Base-by-base conservation (phyloP, 1,284 basidiomycete genomes). In the Cutaneotrichosporon cutaneum region DNA sequence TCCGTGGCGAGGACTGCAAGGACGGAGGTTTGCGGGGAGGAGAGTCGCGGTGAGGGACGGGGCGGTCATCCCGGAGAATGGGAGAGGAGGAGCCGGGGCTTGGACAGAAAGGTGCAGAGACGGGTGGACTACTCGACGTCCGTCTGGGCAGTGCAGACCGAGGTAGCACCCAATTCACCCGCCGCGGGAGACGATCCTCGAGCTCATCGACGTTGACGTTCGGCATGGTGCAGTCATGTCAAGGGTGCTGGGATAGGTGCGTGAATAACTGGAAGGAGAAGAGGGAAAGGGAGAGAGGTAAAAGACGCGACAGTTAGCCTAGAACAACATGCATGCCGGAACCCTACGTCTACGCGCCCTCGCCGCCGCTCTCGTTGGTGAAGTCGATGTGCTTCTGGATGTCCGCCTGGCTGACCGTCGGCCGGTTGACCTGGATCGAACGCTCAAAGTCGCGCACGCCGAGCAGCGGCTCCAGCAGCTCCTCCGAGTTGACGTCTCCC, bases 341-440 rank as follows among this genome's bases (percentile, higher is more conserved):
- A 50, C 16, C 22, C 48, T 18, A 42, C 6, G 9, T n/a, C 57
- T 58, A 58, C 33, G 36, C 36, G 35, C 57, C 57, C n/a, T 58
- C 57, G 33, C 57, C 61, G 50, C 83, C 83, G 56, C 80, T 78
- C 72, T 97, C 94, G 75, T 86, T 88, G 52, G 94, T 97, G 87
- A 96, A 99, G 47, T 90, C 86, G 13, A 94, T 88, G 75, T 98
- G 94, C 74, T 86, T 88, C 81, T 85, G 87, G 72, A 96, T 94
- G 82, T 99, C 95, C 16, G 88, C 85, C 65, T 87, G 86, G 1
- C 88, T 90, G 48, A 99, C 95, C 0, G 94, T 98, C 30, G 94
- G 94, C 67, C 90, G 84, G 27, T 91, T 90, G 56, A 84, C 88
- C 55, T 87, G 85, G 63, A 99, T 82, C 30, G 90, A 89, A 70